A percentile compares a stretch with the other conserved stretches of the same genome.
phyloP scores from a whole-genome alignment of 345 rosid genomes.

The Sonneratia caseolaris region DNA sequence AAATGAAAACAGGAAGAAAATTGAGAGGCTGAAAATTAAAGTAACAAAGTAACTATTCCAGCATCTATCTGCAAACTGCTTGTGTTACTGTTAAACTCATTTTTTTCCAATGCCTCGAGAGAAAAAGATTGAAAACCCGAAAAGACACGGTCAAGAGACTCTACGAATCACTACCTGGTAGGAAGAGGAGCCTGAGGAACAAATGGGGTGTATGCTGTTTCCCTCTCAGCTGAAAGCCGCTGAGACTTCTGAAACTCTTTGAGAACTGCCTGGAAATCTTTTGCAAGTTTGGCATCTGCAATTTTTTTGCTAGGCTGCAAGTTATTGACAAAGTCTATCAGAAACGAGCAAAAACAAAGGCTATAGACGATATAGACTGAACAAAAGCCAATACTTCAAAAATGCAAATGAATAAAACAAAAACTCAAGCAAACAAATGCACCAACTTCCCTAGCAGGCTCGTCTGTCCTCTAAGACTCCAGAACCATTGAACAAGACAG shows the following conservation, averaged over 20 bases:
- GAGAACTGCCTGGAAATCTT: constrained; percentile 19
- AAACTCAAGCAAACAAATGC: not conserved
- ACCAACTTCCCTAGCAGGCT: not conserved
- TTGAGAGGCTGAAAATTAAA: not conserved
- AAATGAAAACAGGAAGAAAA: not conserved
- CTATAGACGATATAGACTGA: not conserved
- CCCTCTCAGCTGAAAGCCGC: constrained; percentile 21
- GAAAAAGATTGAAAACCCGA: not conserved
- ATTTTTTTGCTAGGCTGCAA: constrained; percentile 19
- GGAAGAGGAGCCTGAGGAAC: constrained; percentile 21
- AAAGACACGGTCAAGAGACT: not conserved
- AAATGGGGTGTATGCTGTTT: constrained; percentile 17
- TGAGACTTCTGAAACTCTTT: constrained; percentile 21
- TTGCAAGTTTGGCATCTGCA: constrained; percentile 20
- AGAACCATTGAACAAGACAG: not conserved
- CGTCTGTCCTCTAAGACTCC: not conserved
- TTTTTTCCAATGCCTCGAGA: not conserved
- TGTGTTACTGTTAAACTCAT: not conserved
- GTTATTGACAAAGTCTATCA: not conserved
- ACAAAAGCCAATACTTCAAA: not conserved
- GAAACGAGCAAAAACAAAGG: not conserved
- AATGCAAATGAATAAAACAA: not conserved
- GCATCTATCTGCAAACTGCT: not conserved
- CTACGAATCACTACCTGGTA: constrained; percentile 4
- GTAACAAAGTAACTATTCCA: not conserved